phyloP scores from a whole-genome alignment of 1,139 yeast genomes.

The Taiozyma sp. region DNA sequence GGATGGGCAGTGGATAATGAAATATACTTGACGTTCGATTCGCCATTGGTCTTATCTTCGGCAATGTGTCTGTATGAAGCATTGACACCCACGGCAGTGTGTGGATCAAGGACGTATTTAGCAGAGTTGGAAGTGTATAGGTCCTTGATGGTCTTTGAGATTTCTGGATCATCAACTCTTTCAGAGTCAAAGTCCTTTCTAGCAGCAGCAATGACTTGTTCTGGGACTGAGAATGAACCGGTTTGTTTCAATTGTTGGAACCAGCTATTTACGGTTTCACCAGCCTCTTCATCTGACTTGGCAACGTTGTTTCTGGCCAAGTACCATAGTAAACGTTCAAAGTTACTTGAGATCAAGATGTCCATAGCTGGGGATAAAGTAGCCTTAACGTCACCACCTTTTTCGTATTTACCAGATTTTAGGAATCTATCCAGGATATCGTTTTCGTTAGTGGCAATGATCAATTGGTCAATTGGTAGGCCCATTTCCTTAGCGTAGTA shows the following conservation, averaged over 20 bases:
- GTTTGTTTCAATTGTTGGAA: slow-evolving; percentile 71
- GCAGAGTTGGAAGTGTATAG: slow-evolving; percentile 52
- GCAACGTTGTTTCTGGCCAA: slow-evolving; percentile 69
- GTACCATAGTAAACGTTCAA: slow-evolving; percentile 95
- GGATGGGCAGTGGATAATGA: slow-evolving; percentile 98
- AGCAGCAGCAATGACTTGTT: slow-evolving; percentile 62
- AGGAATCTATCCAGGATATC: slow-evolving; percentile 92
- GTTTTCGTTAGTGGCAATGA: slow-evolving; percentile 93
- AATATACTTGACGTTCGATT: slow-evolving; percentile 47
- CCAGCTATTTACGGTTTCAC: slow-evolving; percentile 66
- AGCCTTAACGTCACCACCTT: slow-evolving; percentile 72
- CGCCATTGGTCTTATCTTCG: slow-evolving; percentile 36
- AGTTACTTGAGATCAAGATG: slow-evolving; percentile 88
- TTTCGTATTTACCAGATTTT: slow-evolving; percentile 78
- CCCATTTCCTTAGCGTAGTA: slow-evolving; percentile 96
- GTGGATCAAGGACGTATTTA: slow-evolving; percentile 90
- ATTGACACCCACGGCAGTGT: slow-evolving; percentile 89
- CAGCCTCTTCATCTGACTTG: slow-evolving; percentile 65
- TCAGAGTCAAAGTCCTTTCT: slow-evolving; percentile 68
- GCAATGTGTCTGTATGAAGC: slow-evolving; percentile 63
- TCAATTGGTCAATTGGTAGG: slow-evolving; percentile 77
- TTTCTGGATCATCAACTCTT: slow-evolving; percentile 73
- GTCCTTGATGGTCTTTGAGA: slow-evolving; percentile 68
- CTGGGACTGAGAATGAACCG: slow-evolving; percentile 74
- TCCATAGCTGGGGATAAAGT: slow-evolving; percentile 99